Evolutionary conservation across 306 rosid species (phyloP).

Genomic region (Echinosophora koreensis): DNA sequence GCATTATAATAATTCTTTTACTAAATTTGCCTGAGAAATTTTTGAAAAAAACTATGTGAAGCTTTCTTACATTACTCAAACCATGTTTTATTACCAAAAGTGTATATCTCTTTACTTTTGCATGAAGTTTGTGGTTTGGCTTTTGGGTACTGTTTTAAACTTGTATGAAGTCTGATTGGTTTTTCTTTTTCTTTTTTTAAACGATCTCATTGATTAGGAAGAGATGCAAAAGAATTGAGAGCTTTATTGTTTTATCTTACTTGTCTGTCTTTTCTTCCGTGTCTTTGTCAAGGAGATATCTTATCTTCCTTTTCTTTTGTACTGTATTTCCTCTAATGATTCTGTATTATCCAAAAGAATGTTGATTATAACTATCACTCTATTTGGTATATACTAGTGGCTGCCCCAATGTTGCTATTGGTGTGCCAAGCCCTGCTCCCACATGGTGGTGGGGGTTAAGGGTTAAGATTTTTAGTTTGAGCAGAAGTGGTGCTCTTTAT

Average conservation of each 20-base stretch:
- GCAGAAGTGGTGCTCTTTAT: constrained; percentile 10
- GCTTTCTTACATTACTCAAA: constrained; percentile 4
- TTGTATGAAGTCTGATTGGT: background rate
- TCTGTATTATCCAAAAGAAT: background rate
- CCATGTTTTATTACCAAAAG: constrained; percentile 19
- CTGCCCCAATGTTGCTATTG: background rate
- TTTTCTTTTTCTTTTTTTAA: background rate
- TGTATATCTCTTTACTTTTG: constrained; percentile 16
- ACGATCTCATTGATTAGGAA: constrained; percentile 7
- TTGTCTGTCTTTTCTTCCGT: background rate
- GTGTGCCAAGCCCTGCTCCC: constrained; percentile 27
- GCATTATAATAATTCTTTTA: constrained; percentile 24
- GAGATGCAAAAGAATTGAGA: constrained; percentile 12
- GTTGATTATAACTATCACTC: background rate
- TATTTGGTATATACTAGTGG: constrained; percentile 13
- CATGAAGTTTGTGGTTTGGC: constrained; percentile 2
- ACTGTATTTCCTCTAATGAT: background rate
- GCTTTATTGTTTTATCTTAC: constrained; percentile 7
- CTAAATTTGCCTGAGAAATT: constrained; percentile 31
- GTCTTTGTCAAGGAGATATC: constrained; percentile 25
- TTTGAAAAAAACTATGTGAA: background rate
- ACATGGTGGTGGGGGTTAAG: background rate
- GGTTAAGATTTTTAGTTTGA: constrained; percentile 7
- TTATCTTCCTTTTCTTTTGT: constrained; percentile 5
- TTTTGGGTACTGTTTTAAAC: constrained; percentile 26